A percentile compares a stretch with the other conserved stretches of the same genome.
Evolutionary conservation across 148 eudicot species (phyloP).

Genomic region (Mesembryanthemum crystallinum): DNA sequence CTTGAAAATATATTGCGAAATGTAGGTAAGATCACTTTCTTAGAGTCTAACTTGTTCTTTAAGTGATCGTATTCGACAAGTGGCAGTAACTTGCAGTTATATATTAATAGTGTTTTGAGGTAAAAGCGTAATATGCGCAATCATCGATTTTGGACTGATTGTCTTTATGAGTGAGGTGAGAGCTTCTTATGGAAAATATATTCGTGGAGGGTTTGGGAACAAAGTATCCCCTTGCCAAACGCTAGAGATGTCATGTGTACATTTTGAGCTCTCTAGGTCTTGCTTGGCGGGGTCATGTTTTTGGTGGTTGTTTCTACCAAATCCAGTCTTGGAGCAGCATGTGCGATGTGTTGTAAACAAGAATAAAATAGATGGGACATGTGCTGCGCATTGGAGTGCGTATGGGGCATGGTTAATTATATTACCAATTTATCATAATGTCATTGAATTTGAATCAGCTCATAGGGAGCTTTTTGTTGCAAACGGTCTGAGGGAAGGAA

Average conservation of each 20-base stretch:
- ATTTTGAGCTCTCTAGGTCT: neutral
- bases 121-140: neutral
- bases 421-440: neutral
- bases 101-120: neutral
- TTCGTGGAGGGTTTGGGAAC: neutral
- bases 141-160: neutral
- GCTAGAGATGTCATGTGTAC: neutral
- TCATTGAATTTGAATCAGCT: neutral
- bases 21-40: neutral
- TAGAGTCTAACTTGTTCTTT: neutral
- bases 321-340: neutral
- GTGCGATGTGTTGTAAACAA: neutral
- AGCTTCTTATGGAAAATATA: neutral
- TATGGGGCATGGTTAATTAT: neutral
- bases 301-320: neutral
- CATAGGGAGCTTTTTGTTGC: neutral
- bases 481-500: neutral
- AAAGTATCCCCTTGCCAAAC: neutral
- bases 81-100: neutral
- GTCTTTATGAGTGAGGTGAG: neutral
- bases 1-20: neutral
- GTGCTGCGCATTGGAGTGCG: neutral
- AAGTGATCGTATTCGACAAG: neutral
- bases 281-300: neutral
- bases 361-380: neutral